phyloP scores from a whole-genome alignment of 1,139 yeast genomes.

The Hanseniaspora sp. region DNA sequence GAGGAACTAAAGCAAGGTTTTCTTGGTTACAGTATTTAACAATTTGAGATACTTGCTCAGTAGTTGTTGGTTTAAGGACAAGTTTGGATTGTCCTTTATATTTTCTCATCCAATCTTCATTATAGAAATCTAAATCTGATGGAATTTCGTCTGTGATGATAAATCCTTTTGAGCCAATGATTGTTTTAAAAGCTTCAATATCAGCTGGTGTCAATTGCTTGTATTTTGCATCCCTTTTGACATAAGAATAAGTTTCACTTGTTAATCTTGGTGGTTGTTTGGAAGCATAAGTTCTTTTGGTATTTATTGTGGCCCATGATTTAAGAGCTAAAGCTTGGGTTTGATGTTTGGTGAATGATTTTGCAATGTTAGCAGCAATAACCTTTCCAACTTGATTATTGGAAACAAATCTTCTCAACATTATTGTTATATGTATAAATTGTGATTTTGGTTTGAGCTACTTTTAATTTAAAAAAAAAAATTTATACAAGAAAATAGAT shows the following conservation, averaged over 20 bases:
- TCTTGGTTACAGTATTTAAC: conserved; percentile 72
- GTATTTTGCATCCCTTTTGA: conserved; percentile 38
- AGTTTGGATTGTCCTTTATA: conserved; percentile 77
- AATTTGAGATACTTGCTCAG: conserved; percentile 67
- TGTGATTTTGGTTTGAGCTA: too few species aligned
- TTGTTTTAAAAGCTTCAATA: conserved; percentile 47
- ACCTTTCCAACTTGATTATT: background rate
- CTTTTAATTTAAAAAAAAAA: too few species aligned
- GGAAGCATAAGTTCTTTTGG: conserved; percentile 16
- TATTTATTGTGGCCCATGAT: background rate
- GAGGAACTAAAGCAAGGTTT: conserved; percentile 81
- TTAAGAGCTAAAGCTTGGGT: background rate
- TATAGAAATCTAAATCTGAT: conserved; percentile 60
- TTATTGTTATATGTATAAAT: background rate
- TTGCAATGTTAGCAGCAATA: background rate
- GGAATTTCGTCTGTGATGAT: conserved; percentile 37
- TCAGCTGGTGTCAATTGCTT: conserved; percentile 45
- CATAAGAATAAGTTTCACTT: conserved; percentile 49
- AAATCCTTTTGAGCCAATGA: conserved; percentile 42
- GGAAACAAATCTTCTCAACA: conserved; percentile 3
- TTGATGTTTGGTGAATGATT: background rate
- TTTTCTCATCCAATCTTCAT: conserved; percentile 95
- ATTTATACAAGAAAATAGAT: too few species aligned
- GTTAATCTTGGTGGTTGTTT: conserved; percentile 42
- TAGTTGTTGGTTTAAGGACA: conserved; percentile 74